Conservation (phyloP, 2,329 filamentous ascomycete genomes). For the Plectosphaerella plurivora region DNA sequence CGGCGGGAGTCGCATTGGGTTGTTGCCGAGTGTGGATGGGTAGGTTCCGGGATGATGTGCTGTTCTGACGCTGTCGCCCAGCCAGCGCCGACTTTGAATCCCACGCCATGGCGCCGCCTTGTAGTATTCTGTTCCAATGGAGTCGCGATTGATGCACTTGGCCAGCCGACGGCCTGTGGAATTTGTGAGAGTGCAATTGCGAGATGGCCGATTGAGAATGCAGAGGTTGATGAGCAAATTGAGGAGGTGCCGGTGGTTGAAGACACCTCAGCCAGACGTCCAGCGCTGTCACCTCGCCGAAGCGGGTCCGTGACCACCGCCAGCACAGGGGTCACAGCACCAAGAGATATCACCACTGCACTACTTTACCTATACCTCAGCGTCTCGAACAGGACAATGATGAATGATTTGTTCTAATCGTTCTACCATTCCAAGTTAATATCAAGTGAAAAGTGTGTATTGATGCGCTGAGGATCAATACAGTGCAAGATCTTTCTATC, state of each 20-base stretch:
- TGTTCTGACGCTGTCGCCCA: slow-evolving; percentile 38
- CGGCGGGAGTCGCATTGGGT: slow-evolving; percentile 20
- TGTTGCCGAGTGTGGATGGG: slow-evolving; percentile 36
- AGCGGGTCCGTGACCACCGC: not conserved
- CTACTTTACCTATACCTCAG: too few species aligned
- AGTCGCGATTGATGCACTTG: too few species aligned
- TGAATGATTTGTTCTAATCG: too few species aligned
- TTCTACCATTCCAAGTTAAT: too few species aligned
- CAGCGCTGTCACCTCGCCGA: too few species aligned
- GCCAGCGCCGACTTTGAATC: slow-evolving; percentile 25
- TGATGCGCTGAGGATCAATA: too few species aligned
- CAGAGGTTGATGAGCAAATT: not conserved
- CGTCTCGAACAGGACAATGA: too few species aligned
- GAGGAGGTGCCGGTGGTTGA: not conserved
- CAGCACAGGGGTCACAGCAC: not conserved
- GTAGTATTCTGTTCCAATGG: too few species aligned
- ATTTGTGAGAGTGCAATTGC: too few species aligned
- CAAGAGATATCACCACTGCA: too few species aligned
- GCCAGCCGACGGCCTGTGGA: too few species aligned
- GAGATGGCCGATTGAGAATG: not conserved
- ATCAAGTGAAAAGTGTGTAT: not conserved
- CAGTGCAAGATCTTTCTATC: too few species aligned
- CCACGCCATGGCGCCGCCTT: slow-evolving; percentile 27
- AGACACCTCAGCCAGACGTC: not conserved
- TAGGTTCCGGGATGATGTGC: slow-evolving; percentile 32